phyloP scores from a whole-genome alignment of 164 flowering plant genomes.

The Platanus orientalis region DNA sequence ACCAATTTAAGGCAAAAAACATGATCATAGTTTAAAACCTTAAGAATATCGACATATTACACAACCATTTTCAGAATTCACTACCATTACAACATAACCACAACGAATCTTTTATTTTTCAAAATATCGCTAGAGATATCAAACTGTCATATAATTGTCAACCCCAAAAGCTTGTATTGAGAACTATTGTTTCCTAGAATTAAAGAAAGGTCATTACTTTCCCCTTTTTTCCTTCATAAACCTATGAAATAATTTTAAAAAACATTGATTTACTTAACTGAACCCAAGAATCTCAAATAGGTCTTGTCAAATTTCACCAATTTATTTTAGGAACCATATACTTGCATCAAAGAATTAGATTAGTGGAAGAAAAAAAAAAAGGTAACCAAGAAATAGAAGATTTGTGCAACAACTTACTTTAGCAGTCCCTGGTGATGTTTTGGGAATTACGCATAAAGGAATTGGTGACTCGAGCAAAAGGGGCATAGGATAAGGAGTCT shows the following conservation, averaged over 20 bases:
- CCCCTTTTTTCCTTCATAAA: background rate
- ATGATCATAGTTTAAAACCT: background rate
- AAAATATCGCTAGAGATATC: too few species aligned
- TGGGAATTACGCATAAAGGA: too few species aligned
- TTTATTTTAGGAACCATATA: slow-evolving; percentile 31
- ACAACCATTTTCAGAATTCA: background rate
- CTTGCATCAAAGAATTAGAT: slow-evolving; percentile 28
- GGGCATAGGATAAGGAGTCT: slow-evolving; percentile 10
- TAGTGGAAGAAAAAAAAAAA: background rate
- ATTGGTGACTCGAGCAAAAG: too few species aligned
- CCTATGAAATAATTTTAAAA: background rate
- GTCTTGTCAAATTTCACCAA: slow-evolving; percentile 24
- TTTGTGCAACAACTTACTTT: too few species aligned
- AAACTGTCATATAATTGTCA: background rate
- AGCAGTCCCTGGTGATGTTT: too few species aligned
- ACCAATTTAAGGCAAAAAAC: too few species aligned
- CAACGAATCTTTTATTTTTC: background rate
- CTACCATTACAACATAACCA: background rate
- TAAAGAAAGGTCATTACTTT: too few species aligned
- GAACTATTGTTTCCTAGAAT: too few species aligned
- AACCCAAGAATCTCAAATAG: slow-evolving; percentile 28
- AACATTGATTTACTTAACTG: slow-evolving; percentile 30
- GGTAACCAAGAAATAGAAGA: background rate
- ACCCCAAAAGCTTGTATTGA: background rate
- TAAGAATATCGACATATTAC: background rate